A percentile compares a stretch with the other conserved stretches of the same genome.
Conservation (phyloP, 2,329 filamentous ascomycete species). For the Aspergillus quadrilineatus region DNA sequence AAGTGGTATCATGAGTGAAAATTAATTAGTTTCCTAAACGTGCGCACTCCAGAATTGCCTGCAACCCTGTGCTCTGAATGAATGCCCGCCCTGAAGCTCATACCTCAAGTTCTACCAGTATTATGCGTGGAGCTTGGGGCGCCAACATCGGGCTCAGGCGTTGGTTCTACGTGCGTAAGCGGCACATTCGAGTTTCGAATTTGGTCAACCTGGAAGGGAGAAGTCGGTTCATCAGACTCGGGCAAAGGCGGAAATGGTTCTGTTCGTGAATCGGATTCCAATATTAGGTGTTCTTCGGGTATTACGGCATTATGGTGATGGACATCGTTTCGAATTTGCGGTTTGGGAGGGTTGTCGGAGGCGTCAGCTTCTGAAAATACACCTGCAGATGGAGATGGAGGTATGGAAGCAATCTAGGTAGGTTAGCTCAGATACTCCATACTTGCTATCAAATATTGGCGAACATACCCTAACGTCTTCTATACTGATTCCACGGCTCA, state of each 20-base stretch:
- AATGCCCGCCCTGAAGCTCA: not conserved
- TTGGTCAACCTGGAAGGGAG: slow-evolving; percentile 8
- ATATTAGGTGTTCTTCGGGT: slow-evolving; percentile 16
- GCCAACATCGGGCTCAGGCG: not conserved
- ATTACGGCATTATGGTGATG: slow-evolving; percentile 4
- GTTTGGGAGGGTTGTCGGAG: slow-evolving; percentile 11
- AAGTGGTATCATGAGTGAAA: slow-evolving; percentile 6
- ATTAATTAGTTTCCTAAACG: not conserved
- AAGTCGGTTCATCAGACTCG: not conserved
- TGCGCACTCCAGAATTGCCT: slow-evolving; percentile 4
- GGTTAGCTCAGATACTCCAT: not conserved
- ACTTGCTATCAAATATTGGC: not conserved
- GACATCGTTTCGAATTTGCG: slow-evolving; percentile 13
- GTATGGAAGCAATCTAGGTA: slow-evolving; percentile 14
- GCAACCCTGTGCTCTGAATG: slow-evolving; percentile 8
- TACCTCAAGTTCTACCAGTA: not conserved
- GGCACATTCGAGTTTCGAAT: not conserved
- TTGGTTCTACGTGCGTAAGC: not conserved
- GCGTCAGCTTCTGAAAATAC: slow-evolving; percentile 11
- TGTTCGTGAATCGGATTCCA: slow-evolving; percentile 22
- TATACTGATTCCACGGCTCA: slow-evolving; percentile 51
- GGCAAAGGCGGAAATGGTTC: slow-evolving; percentile 40
- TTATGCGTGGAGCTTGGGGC: not conserved
- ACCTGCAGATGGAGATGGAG: slow-evolving; percentile 15
- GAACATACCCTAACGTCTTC: slow-evolving; percentile 31